Conservation (phyloP, 2,329 filamentous ascomycete genomes). For the Cryphonectria naterciae region DNA sequence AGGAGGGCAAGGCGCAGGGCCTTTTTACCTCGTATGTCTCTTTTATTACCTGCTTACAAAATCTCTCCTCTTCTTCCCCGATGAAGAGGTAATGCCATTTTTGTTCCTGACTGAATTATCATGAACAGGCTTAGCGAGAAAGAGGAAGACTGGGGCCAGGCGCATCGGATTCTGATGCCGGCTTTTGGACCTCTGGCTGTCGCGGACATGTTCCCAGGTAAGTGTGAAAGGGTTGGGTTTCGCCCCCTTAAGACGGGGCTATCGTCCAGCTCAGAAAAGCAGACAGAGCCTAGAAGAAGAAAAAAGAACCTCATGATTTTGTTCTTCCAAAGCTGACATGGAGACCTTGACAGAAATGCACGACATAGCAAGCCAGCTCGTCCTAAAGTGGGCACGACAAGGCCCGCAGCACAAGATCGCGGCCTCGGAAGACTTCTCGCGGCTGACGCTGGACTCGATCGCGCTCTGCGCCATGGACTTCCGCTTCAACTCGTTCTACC, state of each 20-base stretch:
- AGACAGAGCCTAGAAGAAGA: not conserved
- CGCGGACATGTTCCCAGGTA: slow-evolving; percentile 13
- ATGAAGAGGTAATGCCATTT: not conserved
- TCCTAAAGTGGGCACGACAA: slow-evolving; percentile 40
- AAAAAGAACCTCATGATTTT: too few relatives aligned
- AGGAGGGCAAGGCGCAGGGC: not conserved
- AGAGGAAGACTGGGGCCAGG: slow-evolving; percentile 30
- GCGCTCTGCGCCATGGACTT: slow-evolving; percentile 45
- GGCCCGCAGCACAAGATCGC: slow-evolving; percentile 41
- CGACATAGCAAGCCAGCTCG: slow-evolving; percentile 30
- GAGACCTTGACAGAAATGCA: slow-evolving; percentile 33
- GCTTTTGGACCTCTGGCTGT: slow-evolving; percentile 29
- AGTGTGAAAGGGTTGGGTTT: not conserved
- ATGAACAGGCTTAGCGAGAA: slow-evolving; percentile 4
- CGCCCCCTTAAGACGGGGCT: too few relatives aligned
- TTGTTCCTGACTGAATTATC: not conserved
- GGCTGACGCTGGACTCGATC: slow-evolving; percentile 35
- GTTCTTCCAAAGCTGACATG: not conserved
- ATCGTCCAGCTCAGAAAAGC: too few relatives aligned
- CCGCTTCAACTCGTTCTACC: slow-evolving; percentile 64
- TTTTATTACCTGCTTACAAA: not conserved
- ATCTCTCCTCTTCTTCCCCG: not conserved
- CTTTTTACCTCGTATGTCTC: slow-evolving; percentile 5
- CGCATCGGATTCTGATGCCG: slow-evolving; percentile 30
- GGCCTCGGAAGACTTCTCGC: slow-evolving; percentile 58